Base-by-base conservation (phyloP, 371 early-diverging fungal genomes). In the Blakeslea trispora region DNA sequence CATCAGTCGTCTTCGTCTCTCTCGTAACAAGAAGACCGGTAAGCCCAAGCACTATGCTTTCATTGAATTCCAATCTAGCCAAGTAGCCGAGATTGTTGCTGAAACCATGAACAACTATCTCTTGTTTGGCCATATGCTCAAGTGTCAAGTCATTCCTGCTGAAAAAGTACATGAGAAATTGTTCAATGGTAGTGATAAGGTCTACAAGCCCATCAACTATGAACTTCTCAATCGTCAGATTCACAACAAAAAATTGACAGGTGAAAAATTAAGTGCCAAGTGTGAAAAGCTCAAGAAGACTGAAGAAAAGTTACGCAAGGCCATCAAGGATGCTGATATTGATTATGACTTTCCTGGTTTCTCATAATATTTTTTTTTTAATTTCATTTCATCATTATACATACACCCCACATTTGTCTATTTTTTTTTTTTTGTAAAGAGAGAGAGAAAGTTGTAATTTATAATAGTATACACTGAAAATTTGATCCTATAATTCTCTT, bases 31-130 rank as follows among this genome's bases (percentile, higher is more conserved):
- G 61, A 91, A 88, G 81, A 95, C 97, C 11, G 95, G 95, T 17
- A 62, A 65, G 28, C 90, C 94, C 23, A 91, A 88, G 77, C 96
- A 97, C 69, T 96, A 85, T 66, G 98, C 88, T 6, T 97, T 94
- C 59, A 89, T 98, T 57, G 92, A 96, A 69, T 98, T 96, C 61
- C 75, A 70, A 10, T 71, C 83, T 13, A 70, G 62, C 15, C 87
- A 90, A 40, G 95, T 94, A 7, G 98, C 98, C 24, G 63, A 85
- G 47, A 92, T 96, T 54, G 98, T 92, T 5, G 92, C 91, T 5
- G 91, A 93, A 37, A 96, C 98, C 7, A 97, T 98, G 98, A 57
- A 98, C 77, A 95, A 94, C 81, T 97, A 98, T 68, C 71, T 96
- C 54, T 66, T 98, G 63, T 88, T 83, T 61, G 88, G 85, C 50